phyloP scores from a whole-genome alignment of 495 filamentous ascomycete species.

The Clavariopsis aquatica region DNA sequence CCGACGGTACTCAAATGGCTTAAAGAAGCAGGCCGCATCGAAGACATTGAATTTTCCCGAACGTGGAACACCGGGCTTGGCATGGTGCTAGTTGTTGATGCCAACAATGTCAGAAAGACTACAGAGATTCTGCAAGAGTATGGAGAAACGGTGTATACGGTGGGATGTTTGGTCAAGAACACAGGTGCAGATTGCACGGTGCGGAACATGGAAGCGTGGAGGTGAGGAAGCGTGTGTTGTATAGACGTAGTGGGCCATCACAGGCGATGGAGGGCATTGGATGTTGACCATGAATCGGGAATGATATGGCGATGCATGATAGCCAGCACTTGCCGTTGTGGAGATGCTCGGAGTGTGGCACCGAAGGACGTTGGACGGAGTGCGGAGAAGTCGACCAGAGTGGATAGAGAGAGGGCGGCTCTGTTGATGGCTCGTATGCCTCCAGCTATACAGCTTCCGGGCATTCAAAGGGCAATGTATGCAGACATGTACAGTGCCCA shows the following conservation, averaged over 20 bases:
- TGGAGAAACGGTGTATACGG: conserved; percentile 76
- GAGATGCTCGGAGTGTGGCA: neutral
- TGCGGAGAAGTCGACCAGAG: conserved; percentile 1
- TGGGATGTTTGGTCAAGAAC: conserved; percentile 66
- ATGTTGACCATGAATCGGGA: neutral
- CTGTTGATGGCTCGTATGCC: neutral
- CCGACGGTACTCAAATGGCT: conserved; percentile 84
- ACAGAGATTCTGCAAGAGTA: conserved; percentile 55
- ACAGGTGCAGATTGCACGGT: conserved; percentile 68
- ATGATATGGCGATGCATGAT: neutral
- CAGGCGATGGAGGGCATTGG: neutral
- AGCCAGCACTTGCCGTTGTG: neutral
- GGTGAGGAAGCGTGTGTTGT: conserved; percentile 19
- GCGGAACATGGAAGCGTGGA: conserved; percentile 71
- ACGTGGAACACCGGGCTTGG: conserved; percentile 95
- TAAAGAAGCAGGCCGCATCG: conserved; percentile 71
- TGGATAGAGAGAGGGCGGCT: neutral
- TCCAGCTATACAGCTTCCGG: neutral
- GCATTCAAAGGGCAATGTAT: neutral
- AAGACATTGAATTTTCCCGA: conserved; percentile 72
- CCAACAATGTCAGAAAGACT: conserved; percentile 56
- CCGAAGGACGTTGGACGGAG: neutral
- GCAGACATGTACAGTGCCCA: neutral
- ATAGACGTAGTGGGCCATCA: neutral
- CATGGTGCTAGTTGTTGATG: conserved; percentile 80